A percentile compares a stretch with the other conserved stretches of the same genome.
Conservation (phyloP, 768 basidiomycete species). For the Leccinum pellstonianum region DNA sequence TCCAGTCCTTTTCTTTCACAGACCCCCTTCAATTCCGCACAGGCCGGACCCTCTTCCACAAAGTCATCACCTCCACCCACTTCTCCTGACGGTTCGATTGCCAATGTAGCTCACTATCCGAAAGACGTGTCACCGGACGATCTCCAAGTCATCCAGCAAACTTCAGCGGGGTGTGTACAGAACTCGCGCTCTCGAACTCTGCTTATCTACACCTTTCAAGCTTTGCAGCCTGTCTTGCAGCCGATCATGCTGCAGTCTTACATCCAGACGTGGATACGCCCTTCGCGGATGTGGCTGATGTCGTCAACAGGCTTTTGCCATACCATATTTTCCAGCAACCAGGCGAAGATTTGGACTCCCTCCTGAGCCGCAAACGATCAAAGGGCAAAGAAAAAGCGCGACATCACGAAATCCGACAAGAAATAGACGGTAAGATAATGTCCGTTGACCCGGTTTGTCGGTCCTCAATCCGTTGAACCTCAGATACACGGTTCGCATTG, state of each 20-base stretch:
- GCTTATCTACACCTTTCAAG: conserved; percentile 37
- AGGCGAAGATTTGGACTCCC: conserved; percentile 52
- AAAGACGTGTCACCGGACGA: conserved; percentile 53
- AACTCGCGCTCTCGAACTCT: background rate
- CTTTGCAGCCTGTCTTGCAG: conserved; percentile 51
- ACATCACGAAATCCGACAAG: conserved; percentile 43
- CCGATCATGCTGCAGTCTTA: conserved; percentile 60
- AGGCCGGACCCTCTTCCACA: conserved; percentile 30
- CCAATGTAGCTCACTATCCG: conserved; percentile 16
- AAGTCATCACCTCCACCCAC: conserved; percentile 4
- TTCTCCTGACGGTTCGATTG: conserved; percentile 28
- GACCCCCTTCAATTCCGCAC: conserved; percentile 6
- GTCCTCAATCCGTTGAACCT: conserved; percentile 5
- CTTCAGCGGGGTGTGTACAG: conserved; percentile 48
- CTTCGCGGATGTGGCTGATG: conserved; percentile 61
- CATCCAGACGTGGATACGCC: conserved; percentile 71
- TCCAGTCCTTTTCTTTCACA: conserved; percentile 5
- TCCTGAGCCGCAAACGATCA: conserved; percentile 20
- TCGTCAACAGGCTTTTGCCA: conserved; percentile 68
- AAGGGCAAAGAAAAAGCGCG: conserved; percentile 69
- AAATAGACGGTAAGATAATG: conserved; percentile 48
- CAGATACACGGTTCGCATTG: conserved; percentile 72
- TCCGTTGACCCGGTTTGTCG: background rate
- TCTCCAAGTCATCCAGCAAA: conserved; percentile 43
- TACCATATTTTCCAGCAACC: conserved; percentile 83